Evolutionary conservation across 345 rosid genomes (phyloP).

Genomic region (Populus davidiana): DNA sequence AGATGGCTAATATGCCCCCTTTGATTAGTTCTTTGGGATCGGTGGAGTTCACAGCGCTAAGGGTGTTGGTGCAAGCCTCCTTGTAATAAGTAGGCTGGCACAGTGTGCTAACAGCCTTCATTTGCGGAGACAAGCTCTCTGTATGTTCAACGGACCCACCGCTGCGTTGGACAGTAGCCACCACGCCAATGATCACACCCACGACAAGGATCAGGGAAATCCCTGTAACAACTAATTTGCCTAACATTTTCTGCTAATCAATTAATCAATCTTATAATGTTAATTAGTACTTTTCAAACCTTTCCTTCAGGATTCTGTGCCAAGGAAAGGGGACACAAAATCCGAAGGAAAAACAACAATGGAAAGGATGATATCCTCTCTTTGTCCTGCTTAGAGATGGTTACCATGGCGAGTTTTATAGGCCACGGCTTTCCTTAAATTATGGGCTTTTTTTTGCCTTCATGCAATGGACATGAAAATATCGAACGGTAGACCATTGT

Average conservation of each 20-base stretch:
- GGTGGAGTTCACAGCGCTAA: constrained; percentile 9
- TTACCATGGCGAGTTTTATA: neutral
- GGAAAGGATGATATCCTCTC: neutral
- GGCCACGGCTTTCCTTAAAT: neutral
- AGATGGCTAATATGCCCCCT: constrained; percentile 22
- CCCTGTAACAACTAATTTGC: constrained; percentile 22
- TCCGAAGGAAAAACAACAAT: neutral
- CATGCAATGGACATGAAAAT: neutral
- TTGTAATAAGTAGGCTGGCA: constrained; percentile 30
- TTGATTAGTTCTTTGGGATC: constrained; percentile 28
- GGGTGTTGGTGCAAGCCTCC: constrained; percentile 21
- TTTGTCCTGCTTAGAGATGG: neutral
- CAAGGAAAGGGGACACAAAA: neutral
- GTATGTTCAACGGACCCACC: neutral
- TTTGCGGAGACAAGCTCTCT: constrained; percentile 13
- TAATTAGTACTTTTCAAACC: neutral
- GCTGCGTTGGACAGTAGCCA: constrained; percentile 2
- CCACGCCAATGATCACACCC: constrained; percentile 21
- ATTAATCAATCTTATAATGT: neutral
- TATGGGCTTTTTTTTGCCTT: neutral
- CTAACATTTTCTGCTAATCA: constrained; percentile 7
- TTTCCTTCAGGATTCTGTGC: constrained; percentile 8
- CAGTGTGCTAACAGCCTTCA: constrained; percentile 26
- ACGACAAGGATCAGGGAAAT: constrained; percentile 26
- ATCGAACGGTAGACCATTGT: neutral